Evolutionary conservation across 306 rosid genomes (phyloP), one percentile per base, ranked within the genome.

Genomic region (Begonia peltatifolia): DNA sequence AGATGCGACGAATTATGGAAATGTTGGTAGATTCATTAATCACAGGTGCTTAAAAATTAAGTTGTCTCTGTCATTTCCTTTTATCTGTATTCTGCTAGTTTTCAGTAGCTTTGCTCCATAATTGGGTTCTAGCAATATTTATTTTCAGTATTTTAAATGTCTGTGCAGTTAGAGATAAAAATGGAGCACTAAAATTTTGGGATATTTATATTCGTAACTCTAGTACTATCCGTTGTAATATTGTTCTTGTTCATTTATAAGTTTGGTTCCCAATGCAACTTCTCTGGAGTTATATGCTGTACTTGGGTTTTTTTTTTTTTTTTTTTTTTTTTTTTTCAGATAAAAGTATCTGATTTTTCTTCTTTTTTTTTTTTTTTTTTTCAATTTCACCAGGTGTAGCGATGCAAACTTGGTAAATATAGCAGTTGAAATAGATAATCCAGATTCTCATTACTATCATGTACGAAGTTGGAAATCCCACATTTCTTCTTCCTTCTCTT

Each of bases 361-460:
- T 20, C 22, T 38, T 47, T 17, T 20, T 38, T 38, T 47, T 17
- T 16, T 8, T 41, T 36, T 23, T 46, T 13, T 53, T 57, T 57
- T 41, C 20, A 59, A 60, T 68, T 49, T 53, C 53, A 43, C 72
- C 62, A 90, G 99, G 65, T 90, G 99, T 75, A 73, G 73, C 59
- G 99, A 86, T 72, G 92, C 95, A 54, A 90, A 90, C 78, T 69
- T 90, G 86, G 62, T 83, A 52, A 87, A 69, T 53, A 72, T 86
- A 62, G 94, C 99, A 17, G 93, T 90, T 59, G 87, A 90, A 64
- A 63, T 90, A 58, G 99, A 90, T 77, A 65, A 74, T 58, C 86
- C 94, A 0, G 69, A 70, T 63, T 94, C 55, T 79, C 81, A 55
- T 54, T 83, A 74, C 64, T 90, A 86, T 76, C 99, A 86, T 77